phyloP scores from a whole-genome alignment of 2,329 filamentous ascomycete species.

The Talaromyces rugulosus region DNA sequence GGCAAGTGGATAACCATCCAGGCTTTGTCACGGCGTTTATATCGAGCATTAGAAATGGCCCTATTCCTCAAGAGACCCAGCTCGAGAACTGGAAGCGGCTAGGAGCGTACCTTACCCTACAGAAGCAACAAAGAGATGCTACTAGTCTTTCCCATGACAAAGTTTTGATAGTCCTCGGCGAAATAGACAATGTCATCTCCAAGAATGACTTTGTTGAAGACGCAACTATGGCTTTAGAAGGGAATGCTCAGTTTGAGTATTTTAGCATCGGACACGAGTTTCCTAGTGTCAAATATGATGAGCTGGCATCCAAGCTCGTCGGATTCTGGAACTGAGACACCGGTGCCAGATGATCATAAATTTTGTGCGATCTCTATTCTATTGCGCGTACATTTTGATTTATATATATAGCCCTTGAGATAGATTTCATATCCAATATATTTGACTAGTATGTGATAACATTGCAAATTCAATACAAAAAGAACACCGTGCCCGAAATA shows the following conservation, averaged over 20 bases:
- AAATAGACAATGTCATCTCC: constrained; percentile 63
- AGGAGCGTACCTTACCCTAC: constrained; percentile 44
- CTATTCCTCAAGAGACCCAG: constrained; percentile 57
- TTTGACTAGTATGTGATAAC: not conserved
- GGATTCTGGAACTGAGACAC: constrained; percentile 34
- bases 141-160: constrained; percentile 40
- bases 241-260: constrained; percentile 54
- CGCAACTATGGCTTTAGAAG: constrained; percentile 53
- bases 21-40: constrained; percentile 70
- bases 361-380: not conserved
- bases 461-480: not conserved
- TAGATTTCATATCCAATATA: not conserved
- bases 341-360: not conserved
- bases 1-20: constrained; percentile 63
- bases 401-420: not conserved
- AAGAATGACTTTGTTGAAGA: constrained; percentile 62
- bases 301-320: constrained; percentile 53
- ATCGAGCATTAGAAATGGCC: constrained; percentile 65
- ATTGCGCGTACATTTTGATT: not conserved
- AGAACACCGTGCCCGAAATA: not conserved
- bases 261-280: constrained; percentile 67
- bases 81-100: constrained; percentile 60
- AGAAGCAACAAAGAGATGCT: constrained; percentile 26
- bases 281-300: constrained; percentile 57
- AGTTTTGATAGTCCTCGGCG: constrained; percentile 63